Base-by-base conservation (phyloP, 2,329 filamentous ascomycete species). In the Truncatella angustata region DNA sequence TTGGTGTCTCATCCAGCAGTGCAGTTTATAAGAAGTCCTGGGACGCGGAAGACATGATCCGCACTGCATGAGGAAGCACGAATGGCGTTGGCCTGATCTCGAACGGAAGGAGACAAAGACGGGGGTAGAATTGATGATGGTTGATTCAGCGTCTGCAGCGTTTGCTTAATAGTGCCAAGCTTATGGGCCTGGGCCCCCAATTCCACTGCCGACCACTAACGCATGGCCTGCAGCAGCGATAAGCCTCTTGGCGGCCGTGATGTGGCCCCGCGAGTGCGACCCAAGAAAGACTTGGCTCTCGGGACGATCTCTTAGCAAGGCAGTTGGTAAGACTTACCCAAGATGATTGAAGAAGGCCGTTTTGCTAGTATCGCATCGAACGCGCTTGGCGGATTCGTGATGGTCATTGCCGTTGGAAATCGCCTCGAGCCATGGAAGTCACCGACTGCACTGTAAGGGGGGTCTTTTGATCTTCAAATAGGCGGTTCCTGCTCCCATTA, bases 271-370 rank as follows among this genome's bases (percentile, higher is more conserved):
- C 24, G 23, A 39, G 16, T 39, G 46, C 46, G 20, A 49, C 46
- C 26, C 21, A 14, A 12, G 26, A 26, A 37, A 49, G 39, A 34
- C 24, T 34, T 54, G 44, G 42, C 47, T 47, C n/a, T 40, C 24
- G 40, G 52, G 40, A 12, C 20, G 40, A 37, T 50, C 24, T 26
- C 30, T 23, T 43, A 43, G 14, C 39, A 48, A 42, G 52, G 52
- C 28, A 54, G 52, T 34, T 54, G 26, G 35, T 24, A 30, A 45
- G 24, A 20, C 12, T 10, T 42, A 23, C 40, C 30, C 46, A 42
- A 26, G 16, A 36, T 46, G 20, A 49, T 52, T 40, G 7, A 46
- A 50, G 37, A 54, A 45, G 53, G 36, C 43, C 37, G 20, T 14
- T 43, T 24, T 40, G 18, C n/a, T 23, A 21, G 18, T 11, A n/a